Evolutionary conservation across 2,329 filamentous ascomycete species (phyloP).

Genomic region (Dactylellina cionopaga): DNA sequence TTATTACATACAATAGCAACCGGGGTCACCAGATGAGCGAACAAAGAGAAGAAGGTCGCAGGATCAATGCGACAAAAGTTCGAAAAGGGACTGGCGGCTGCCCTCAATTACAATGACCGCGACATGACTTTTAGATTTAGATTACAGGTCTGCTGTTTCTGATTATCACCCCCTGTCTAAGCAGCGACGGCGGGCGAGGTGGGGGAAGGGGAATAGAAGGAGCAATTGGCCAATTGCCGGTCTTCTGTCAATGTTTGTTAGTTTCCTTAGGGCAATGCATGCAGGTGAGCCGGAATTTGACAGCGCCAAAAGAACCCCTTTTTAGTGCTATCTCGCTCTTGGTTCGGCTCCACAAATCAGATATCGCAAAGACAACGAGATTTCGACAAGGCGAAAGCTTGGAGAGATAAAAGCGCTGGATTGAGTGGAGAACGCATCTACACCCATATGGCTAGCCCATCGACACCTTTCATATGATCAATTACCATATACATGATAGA

Average conservation of each 20-base stretch:
- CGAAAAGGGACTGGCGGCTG: conserved; percentile 8
- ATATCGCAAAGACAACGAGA: not conserved
- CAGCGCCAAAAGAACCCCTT: conserved; percentile 28
- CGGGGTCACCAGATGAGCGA: conserved; percentile 5
- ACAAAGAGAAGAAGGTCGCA: conserved; percentile 33
- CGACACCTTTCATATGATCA: not conserved
- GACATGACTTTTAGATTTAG: conserved; percentile 31
- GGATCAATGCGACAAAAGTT: not conserved
- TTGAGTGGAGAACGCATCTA: not conserved
- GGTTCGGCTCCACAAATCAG: conserved; percentile 13
- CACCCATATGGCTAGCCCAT: conserved; percentile 11
- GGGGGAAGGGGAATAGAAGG: conserved; percentile 2
- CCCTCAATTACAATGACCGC: not conserved
- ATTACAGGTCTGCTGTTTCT: conserved; percentile 48
- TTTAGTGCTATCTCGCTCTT: not conserved
- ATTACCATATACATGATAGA: too few species aligned
- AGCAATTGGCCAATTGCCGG: conserved; percentile 22
- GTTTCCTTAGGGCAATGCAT: not conserved
- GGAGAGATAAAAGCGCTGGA: not conserved
- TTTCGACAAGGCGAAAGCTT: not conserved
- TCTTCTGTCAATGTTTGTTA: not conserved
- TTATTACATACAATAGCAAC: conserved; percentile 6
- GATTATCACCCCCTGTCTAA: conserved; percentile 34
- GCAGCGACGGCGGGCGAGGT: not conserved
- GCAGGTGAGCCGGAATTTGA: conserved; percentile 5